Conservation (phyloP, 495 filamentous ascomycete species). For the Bacidia rubella region DNA sequence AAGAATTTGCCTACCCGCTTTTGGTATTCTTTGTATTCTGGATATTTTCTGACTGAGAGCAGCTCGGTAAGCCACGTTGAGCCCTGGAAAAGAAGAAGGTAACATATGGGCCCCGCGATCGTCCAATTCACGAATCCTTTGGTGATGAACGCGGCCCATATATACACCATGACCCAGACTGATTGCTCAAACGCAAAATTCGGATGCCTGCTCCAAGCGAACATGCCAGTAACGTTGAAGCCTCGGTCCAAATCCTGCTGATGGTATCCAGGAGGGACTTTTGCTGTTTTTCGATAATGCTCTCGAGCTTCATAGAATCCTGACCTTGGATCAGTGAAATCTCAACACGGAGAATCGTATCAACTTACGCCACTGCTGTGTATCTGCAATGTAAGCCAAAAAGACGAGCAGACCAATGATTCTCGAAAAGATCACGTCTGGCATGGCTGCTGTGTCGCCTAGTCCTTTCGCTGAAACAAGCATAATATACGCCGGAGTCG, state of each 20-base stretch:
- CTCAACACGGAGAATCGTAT: background rate
- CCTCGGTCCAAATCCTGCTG: conserved; percentile 80
- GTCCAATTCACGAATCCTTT: conserved; percentile 66
- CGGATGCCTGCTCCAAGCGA: conserved; percentile 76
- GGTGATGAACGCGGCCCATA: conserved; percentile 68
- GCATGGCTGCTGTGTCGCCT: conserved; percentile 30
- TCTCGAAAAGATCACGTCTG: conserved; percentile 57
- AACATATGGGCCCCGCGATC: conserved; percentile 50
- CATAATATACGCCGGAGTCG: conserved; percentile 72
- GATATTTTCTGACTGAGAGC: conserved; percentile 70
- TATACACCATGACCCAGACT: conserved; percentile 77
- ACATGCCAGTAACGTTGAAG: conserved; percentile 76
- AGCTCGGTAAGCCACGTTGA: conserved; percentile 78
- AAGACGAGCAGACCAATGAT: conserved; percentile 56
- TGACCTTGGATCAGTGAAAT: conserved; percentile 17
- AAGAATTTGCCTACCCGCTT: conserved; percentile 67
- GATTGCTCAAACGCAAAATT: conserved; percentile 90
- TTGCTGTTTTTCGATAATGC: conserved; percentile 54
- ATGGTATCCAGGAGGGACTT: conserved; percentile 42
- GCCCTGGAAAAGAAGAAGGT: conserved; percentile 72
- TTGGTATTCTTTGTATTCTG: conserved; percentile 80
- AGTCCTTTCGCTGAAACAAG: conserved; percentile 40
- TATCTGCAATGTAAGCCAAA: conserved; percentile 70
- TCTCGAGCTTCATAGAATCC: conserved; percentile 72
- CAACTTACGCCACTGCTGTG: conserved; percentile 74